phyloP scores from a whole-genome alignment of 345 rosid species.

The Dipteronia dyeriana region DNA sequence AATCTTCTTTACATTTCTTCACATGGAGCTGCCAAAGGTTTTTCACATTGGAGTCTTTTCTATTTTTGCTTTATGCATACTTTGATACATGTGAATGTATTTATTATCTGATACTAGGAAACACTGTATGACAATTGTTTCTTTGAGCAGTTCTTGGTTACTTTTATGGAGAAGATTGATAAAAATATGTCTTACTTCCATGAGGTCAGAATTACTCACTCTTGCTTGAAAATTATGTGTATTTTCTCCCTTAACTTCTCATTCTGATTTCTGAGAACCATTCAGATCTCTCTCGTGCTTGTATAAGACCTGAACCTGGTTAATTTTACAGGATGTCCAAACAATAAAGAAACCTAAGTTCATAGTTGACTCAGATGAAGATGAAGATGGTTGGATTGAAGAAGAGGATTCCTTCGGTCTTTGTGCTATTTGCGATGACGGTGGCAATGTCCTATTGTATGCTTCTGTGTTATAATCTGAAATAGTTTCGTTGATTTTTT shows the following conservation, averaged over 20 bases:
- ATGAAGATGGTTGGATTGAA: slow-evolving; percentile 27
- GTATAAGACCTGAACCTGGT: slow-evolving; percentile 3
- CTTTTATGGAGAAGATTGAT: slow-evolving; percentile 9
- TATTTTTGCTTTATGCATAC: background rate
- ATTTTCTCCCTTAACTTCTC: slow-evolving; percentile 5
- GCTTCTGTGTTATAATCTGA: slow-evolving; percentile 13
- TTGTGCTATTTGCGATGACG: slow-evolving; percentile 77
- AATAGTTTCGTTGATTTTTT: too few species aligned
- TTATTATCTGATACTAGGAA: background rate
- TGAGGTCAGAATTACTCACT: slow-evolving; percentile 19
- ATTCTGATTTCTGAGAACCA: background rate
- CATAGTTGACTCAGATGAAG: slow-evolving; percentile 34
- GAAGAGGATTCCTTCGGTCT: slow-evolving; percentile 38
- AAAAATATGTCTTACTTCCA: background rate
- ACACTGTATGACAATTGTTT: slow-evolving; percentile 16
- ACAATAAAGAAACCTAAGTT: slow-evolving; percentile 27
- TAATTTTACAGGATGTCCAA: slow-evolving; percentile 31
- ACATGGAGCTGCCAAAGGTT: background rate
- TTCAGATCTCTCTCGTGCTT: background rate
- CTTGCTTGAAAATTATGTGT: slow-evolving; percentile 20
- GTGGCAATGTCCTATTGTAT: slow-evolving; percentile 62
- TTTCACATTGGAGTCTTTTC: background rate
- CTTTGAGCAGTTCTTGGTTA: slow-evolving; percentile 30
- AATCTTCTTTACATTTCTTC: background rate
- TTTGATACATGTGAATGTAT: background rate